Evolutionary conservation across 2,329 filamentous ascomycete genomes (phyloP).

Genomic region (Macrophomina phaseolina): DNA sequence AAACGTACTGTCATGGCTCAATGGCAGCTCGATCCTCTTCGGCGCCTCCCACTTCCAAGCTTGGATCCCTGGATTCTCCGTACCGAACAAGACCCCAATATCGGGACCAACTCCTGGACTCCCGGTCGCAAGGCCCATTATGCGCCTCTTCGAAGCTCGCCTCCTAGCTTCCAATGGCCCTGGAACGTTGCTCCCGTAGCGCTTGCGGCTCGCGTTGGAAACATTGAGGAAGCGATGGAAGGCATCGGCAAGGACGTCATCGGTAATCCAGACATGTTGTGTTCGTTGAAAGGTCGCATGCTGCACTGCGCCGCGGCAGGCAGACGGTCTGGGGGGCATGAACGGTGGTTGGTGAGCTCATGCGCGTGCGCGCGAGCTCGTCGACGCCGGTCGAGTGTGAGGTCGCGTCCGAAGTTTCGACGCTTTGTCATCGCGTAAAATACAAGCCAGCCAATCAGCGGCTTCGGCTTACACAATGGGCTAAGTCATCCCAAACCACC

Average conservation of each 20-base stretch:
- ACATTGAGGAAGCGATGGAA: constrained; percentile 54
- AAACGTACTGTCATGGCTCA: constrained; percentile 9
- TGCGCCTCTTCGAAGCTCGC: constrained; percentile 61
- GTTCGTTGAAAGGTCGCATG: constrained; percentile 46
- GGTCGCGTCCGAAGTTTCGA: neutral
- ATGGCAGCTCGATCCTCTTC: neutral
- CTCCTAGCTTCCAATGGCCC: constrained; percentile 67
- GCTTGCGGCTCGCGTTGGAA: constrained; percentile 49
- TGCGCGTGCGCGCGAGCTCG: neutral
- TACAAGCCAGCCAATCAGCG: neutral
- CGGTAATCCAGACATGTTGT: constrained; percentile 65
- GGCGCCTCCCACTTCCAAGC: constrained; percentile 23
- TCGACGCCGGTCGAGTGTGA: neutral
- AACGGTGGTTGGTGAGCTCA: constrained; percentile 30
- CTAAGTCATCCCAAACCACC: neutral
- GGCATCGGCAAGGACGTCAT: constrained; percentile 59
- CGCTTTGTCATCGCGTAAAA: constrained; percentile 17
- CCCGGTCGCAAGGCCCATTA: constrained; percentile 54
- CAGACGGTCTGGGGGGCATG: constrained; percentile 56
- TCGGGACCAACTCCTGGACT: constrained; percentile 9
- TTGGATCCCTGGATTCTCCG: neutral
- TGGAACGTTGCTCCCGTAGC: constrained; percentile 66
- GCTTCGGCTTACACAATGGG: neutral
- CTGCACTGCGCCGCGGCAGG: constrained; percentile 58
- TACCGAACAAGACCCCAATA: constrained; percentile 22